Evolutionary conservation across 352 stramenopile genomes (phyloP), one percentile per base, ranked within the genome.

Genomic region (Phytophthora boehmeriae): DNA sequence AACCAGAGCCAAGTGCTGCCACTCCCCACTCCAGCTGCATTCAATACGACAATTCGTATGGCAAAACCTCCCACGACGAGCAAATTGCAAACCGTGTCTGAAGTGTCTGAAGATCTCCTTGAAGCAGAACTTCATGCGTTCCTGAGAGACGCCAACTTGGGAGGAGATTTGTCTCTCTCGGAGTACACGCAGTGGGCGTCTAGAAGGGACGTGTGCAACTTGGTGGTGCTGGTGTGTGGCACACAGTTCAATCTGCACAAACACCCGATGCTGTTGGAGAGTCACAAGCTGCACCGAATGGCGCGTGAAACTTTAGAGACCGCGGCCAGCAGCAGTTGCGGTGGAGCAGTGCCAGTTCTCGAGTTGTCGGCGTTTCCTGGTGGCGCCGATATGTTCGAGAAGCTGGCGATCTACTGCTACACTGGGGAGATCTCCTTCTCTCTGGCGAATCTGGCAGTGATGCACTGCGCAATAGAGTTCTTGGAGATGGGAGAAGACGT

Each of bases 231-330:
- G 16, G 76, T 88, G 9, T 78, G 72, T 35, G 79, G 79, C 54
- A 75, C 52, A 10, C 78, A 89, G 59, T 92, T 92, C 68, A 89
- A 90, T 62, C 49, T 90, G 54, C 83, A 92, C 68, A 88, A 87
- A 42, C 69, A 81, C 46, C 80, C 80, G 22, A 79, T 89, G 75
- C 66, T 92, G 19, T 43, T 89, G 4, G 76, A 87, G 54, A 81
- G 71, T 45, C 54, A 44, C 32, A 66, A 72, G 27, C 65, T 92
- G 52, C 69, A 78, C 54, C 55, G 63, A 16, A 78, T 77, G 63
- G 63, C 73, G 36, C 62, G 68, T 8, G 63, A 76, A 28, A 51
- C 43, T n/a, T 13, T 74, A 30, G 48, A 75, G 13, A 55, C 53
- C 8, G 50, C 54, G 2, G 45, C 46, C 4, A 44, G 20, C 48